Evolutionary conservation across 345 rosid genomes (phyloP).

Genomic region (Laguncularia racemosa): DNA sequence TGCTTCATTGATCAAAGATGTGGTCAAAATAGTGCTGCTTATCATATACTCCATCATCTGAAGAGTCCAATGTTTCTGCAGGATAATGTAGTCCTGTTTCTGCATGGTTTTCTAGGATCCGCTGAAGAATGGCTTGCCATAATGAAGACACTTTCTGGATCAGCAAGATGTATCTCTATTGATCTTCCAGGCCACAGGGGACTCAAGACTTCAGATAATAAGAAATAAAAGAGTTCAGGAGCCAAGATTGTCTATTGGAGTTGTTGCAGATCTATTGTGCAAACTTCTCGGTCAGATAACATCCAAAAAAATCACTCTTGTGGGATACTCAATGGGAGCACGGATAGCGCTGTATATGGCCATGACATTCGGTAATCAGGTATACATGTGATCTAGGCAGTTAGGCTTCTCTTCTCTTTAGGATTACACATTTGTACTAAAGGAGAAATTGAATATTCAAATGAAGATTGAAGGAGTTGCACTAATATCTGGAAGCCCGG

Average conservation of each 20-base stretch:
- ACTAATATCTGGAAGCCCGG: constrained; percentile 89
- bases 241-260: constrained; percentile 48
- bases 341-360: constrained; percentile 87
- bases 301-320: constrained; percentile 51
- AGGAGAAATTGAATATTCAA: neutral
- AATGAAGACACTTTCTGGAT: constrained; percentile 71
- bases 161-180: constrained; percentile 74
- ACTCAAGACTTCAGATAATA: constrained; percentile 33
- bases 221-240: constrained; percentile 16
- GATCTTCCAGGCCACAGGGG: constrained; percentile 95
- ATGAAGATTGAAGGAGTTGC: constrained; percentile 66
- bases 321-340: constrained; percentile 97
- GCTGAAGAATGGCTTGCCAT: constrained; percentile 87
- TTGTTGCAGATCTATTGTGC: constrained; percentile 32
- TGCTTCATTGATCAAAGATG: neutral
- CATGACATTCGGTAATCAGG: constrained; percentile 51
- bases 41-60: too few relatives aligned
- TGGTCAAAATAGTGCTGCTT: neutral
- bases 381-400: constrained; percentile 13
- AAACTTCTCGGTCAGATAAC: constrained; percentile 44
- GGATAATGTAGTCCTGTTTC: constrained; percentile 55
- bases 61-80: constrained; percentile 15
- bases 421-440: neutral
- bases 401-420: neutral
- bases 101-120: constrained; percentile 92